Conservation (phyloP, 345 rosid genomes). For the Theobroma cacao region DNA sequence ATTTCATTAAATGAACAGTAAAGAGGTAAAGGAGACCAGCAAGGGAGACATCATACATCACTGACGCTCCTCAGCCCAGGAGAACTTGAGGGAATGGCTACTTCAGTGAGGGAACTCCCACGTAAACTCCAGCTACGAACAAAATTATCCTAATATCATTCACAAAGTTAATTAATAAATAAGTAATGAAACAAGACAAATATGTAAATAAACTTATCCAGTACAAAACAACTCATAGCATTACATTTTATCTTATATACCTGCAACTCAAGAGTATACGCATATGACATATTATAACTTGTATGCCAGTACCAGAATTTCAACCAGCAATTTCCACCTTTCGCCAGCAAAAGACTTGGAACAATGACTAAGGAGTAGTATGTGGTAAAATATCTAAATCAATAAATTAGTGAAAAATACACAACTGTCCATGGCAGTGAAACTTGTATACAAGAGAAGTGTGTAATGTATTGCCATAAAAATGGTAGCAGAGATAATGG, state of each 20-base stretch:
- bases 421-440: background rate
- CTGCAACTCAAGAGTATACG: background rate
- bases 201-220: background rate
- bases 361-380: background rate
- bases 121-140: conserved; percentile 68
- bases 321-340: background rate
- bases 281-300: background rate
- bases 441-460: background rate
- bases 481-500: background rate
- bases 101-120: conserved; percentile 58
- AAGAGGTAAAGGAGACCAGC: conserved; percentile 3
- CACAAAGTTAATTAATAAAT: conserved; percentile 3
- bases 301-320: background rate
- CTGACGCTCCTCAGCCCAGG: conserved; percentile 53
- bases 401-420: background rate
- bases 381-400: background rate
- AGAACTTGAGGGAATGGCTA: conserved; percentile 58
- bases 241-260: background rate
- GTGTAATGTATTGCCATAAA: background rate
- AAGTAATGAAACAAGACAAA: background rate
- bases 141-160: conserved; percentile 65
- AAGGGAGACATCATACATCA: conserved; percentile 51
- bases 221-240: background rate
- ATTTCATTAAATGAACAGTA: conserved; percentile 19
- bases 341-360: background rate